A percentile compares a stretch with the other conserved stretches of the same genome.
Conservation (phyloP, 2,329 filamentous ascomycete species). For the Calonectria hongkongensis region DNA sequence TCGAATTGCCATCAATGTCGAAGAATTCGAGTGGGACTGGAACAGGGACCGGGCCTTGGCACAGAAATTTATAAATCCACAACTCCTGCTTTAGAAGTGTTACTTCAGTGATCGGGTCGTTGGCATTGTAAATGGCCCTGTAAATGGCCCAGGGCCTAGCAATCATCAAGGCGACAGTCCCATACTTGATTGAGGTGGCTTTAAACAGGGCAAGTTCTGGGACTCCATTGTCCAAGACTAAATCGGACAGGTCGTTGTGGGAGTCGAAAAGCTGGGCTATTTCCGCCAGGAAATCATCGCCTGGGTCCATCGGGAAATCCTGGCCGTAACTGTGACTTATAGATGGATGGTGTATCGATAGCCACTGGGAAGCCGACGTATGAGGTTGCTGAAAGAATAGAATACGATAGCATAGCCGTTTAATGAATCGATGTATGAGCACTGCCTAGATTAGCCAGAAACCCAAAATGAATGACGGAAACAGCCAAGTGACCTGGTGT, state of each 20-base stretch:
- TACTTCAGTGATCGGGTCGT: neutral
- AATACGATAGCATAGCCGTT: neutral
- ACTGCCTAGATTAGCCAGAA: neutral
- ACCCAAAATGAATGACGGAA: neutral
- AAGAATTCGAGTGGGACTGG: neutral
- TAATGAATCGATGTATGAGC: neutral
- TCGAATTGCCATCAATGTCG: neutral
- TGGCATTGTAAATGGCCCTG: neutral
- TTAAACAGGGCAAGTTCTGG: neutral
- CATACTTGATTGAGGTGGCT: neutral
- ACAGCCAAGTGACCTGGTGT: neutral
- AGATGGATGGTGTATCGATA: neutral
- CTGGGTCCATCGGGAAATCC: neutral
- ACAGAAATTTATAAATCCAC: neutral
- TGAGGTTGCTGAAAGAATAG: neutral
- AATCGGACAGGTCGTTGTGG: neutral
- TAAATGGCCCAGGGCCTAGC: neutral
- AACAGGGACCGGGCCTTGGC: neutral
- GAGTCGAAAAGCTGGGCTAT: neutral
- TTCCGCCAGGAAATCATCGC: neutral
- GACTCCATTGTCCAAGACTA: neutral
- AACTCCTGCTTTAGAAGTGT: constrained; percentile 9
- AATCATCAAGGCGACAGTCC: neutral
- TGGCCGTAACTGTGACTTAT: no score
- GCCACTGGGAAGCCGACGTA: neutral